A percentile compares a stretch with the other conserved stretches of the same genome.
These are phyloP conservation scores for Trichoderma afroharzianum DNA, from an alignment of 2,329 filamentous ascomycete species.

Conservation along the genomic window DNA sequence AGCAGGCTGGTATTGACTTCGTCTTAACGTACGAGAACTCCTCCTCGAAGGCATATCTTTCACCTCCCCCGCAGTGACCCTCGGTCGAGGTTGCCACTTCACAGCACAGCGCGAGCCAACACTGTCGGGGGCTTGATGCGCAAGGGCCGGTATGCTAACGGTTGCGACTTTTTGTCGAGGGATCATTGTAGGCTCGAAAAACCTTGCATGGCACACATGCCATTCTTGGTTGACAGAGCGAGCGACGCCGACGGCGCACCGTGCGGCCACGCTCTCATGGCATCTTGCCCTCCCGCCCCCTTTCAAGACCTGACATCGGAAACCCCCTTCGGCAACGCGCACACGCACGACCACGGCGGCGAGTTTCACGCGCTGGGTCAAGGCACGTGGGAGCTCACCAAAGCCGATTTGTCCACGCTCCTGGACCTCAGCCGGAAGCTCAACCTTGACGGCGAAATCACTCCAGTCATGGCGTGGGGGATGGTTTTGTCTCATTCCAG, in stretches of 20 bases:
- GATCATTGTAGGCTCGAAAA: conserved; percentile 70
- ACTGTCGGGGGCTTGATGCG: conserved; percentile 18
- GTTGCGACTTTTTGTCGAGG: conserved; percentile 36
- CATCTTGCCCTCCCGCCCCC: conserved; percentile 74
- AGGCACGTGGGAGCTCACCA: conserved; percentile 76
- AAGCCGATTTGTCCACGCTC: conserved; percentile 73
- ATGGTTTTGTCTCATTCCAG: conserved; percentile 71
- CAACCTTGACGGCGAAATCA: conserved; percentile 84
- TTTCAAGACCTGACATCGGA: conserved; percentile 48
- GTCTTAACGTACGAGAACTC: conserved; percentile 77
- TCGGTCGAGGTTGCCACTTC: conserved; percentile 5
- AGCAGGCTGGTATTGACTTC: conserved; percentile 84
- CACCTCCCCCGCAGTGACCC: conserved; percentile 55
- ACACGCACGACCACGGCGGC: conserved; percentile 33
- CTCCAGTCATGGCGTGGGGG: conserved; percentile 92
- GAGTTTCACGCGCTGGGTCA: conserved; percentile 43
- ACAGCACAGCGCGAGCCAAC: conserved; percentile 15
- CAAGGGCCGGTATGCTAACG: conserved; percentile 40
- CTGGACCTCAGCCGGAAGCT: conserved; percentile 80
- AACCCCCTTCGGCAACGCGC: conserved; percentile 50
- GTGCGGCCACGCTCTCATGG: conserved; percentile 92
- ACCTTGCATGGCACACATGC: conserved; percentile 89
- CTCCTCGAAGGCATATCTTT: conserved; percentile 62
- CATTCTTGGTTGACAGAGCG: conserved; percentile 65
- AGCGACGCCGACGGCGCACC: conserved; percentile 60